phyloP scores from a whole-genome alignment of 257 asterid genomes.

The Nyctanthes arbortristis region DNA sequence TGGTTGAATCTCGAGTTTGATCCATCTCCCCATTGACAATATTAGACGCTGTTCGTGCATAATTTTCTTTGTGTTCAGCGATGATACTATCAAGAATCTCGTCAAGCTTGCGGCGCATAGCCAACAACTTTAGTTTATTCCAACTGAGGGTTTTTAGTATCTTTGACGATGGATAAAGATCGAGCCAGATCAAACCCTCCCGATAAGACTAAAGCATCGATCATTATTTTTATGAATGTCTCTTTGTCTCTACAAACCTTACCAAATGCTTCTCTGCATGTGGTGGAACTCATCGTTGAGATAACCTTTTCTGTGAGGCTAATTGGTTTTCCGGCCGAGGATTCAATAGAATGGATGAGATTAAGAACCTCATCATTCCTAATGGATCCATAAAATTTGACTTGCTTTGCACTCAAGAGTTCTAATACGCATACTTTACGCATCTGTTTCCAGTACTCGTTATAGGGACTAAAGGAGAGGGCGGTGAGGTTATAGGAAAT shows the following conservation, averaged over 20 bases:
- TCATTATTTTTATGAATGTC: not conserved
- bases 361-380: no score
- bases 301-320: no score
- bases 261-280: no score
- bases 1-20: not conserved
- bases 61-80: conserved; percentile 6
- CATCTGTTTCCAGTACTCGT: no score
- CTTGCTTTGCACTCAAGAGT: conserved; percentile 22
- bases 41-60: not conserved
- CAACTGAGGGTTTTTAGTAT: conserved; percentile 7
- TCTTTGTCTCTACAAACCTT: conserved; percentile 18
- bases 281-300: no score
- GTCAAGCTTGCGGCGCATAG: no score
- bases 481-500: conserved; percentile 26
- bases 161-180: conserved; percentile 19
- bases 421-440: conserved; percentile 28
- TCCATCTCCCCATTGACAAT: not conserved
- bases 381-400: no score
- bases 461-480: conserved; percentile 18
- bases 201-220: not conserved
- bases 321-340: no score
- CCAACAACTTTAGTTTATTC: conserved; percentile 6
- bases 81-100: conserved; percentile 21
- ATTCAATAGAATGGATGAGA: no score
- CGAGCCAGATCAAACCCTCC: conserved; percentile 18